A percentile compares a stretch with the other conserved stretches of the same genome.
Evolutionary conservation across 78 protist genomes (phyloP).

Genomic region (Dictyostelium brefeldianum): DNA sequence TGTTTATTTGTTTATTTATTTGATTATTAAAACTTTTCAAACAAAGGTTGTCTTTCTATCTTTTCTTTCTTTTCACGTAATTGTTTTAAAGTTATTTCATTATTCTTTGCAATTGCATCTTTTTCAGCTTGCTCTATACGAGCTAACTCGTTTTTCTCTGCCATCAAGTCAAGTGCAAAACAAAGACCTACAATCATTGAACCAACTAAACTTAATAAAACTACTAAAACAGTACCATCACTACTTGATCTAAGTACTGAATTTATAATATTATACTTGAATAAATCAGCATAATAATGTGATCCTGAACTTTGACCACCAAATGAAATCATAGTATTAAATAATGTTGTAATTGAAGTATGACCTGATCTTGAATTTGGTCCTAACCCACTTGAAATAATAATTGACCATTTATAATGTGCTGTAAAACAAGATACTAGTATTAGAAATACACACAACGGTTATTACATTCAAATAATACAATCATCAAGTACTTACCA

Average conservation of each 20-base stretch:
- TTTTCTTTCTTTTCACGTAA: background rate
- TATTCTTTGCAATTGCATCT: slow-evolving; percentile 43
- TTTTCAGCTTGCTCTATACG: slow-evolving; percentile 34
- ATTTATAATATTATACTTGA: slow-evolving; percentile 31
- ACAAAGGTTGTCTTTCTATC: background rate
- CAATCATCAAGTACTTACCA: too few species aligned
- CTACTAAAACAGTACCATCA: slow-evolving; percentile 62
- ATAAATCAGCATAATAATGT: slow-evolving; percentile 3
- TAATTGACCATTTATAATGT: background rate
- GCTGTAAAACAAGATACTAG: background rate
- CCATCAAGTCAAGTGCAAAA: slow-evolving; percentile 56
- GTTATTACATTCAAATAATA: too few species aligned
- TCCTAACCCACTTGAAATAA: slow-evolving; percentile 22
- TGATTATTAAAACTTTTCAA: slow-evolving; percentile 6
- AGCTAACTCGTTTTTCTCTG: slow-evolving; percentile 47
- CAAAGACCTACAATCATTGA: slow-evolving; percentile 62
- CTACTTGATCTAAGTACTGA: slow-evolving; percentile 51
- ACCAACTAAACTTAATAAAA: slow-evolving; percentile 42
- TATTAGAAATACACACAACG: too few species aligned
- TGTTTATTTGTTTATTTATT: background rate
- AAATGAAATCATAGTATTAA: slow-evolving; percentile 69
- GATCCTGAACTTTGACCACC: slow-evolving; percentile 61
- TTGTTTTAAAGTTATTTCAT: slow-evolving; percentile 5
- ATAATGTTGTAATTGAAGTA: background rate
- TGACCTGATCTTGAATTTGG: slow-evolving; percentile 38